These are phyloP conservation scores for Rutstroemia sp. DNA, from an alignment of 2,329 filamentous ascomycete genomes.

Conservation along the genomic window DNA sequence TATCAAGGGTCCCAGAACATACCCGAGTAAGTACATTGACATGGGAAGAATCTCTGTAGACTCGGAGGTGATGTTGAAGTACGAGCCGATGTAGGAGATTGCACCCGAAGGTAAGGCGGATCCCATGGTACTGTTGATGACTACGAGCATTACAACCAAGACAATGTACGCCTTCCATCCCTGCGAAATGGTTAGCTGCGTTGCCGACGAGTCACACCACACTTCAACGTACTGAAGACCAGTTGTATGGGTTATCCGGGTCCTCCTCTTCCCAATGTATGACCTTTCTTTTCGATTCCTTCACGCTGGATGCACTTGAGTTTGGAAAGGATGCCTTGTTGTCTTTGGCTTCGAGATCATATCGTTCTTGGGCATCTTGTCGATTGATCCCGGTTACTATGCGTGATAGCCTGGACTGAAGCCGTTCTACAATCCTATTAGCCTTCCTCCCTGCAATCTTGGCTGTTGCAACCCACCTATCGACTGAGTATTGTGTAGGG, in stretches of 20 bases:
- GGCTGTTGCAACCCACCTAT: background rate
- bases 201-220: background rate
- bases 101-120: constrained; percentile 59
- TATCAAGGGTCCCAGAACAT: constrained; percentile 47
- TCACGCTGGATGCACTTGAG: constrained; percentile 18
- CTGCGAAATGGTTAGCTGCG: constrained; percentile 27
- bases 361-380: constrained; percentile 35
- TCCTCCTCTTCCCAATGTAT: constrained; percentile 26
- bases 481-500: background rate
- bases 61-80: constrained; percentile 47
- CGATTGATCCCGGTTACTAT: constrained; percentile 30
- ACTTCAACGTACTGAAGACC: constrained; percentile 18
- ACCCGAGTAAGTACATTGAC: constrained; percentile 57
- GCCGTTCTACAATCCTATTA: background rate
- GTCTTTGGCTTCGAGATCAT: constrained; percentile 36
- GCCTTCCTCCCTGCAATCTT: background rate
- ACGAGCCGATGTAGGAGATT: constrained; percentile 45
- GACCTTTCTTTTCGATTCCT: constrained; percentile 15
- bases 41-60: constrained; percentile 44
- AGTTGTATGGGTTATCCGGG: constrained; percentile 28
- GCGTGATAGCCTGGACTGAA: constrained; percentile 15
- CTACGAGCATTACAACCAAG: constrained; percentile 47
- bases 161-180: constrained; percentile 47
- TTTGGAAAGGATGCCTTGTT: constrained; percentile 27
- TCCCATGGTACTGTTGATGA: constrained; percentile 62